Evolutionary conservation across 768 basidiomycete species (phyloP).

Genomic region (Suillus subluteus): DNA sequence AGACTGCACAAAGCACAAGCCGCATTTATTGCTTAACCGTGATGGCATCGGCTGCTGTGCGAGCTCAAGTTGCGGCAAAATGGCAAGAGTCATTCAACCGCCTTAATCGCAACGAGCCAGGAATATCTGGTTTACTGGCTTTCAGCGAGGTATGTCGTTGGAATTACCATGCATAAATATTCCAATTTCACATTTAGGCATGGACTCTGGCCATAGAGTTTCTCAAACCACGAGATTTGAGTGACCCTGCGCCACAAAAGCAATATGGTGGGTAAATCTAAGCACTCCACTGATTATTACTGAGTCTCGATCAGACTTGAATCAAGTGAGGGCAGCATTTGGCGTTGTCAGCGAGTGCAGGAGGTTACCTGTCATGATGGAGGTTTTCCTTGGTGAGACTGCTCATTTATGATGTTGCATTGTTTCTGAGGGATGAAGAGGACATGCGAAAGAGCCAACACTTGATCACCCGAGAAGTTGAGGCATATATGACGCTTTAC

Average conservation of each 20-base stretch:
- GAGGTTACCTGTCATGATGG: conserved; percentile 65
- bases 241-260: conserved; percentile 35
- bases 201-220: conserved; percentile 60
- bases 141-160: conserved; percentile 57
- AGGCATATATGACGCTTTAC: conserved; percentile 59
- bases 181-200: conserved; percentile 44
- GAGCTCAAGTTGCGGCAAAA: conserved; percentile 65
- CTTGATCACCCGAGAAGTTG: conserved; percentile 64
- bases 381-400: conserved; percentile 69
- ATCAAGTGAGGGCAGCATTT: conserved; percentile 57
- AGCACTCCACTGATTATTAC: conserved; percentile 14
- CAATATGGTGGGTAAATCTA: conserved; percentile 29
- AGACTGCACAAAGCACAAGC: too few species aligned
- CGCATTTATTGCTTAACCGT: not conserved
- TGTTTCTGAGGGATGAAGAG: conserved; percentile 43
- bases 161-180: not conserved
- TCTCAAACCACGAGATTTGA: conserved; percentile 58
- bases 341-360: conserved; percentile 59
- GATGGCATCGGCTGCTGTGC: conserved; percentile 67
- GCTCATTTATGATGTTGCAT: not conserved
- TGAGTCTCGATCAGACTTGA: conserved; percentile 44
- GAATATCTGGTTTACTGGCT: conserved; percentile 64
- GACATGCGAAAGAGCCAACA: conserved; percentile 61
- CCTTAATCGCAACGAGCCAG: conserved; percentile 59
- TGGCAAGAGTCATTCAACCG: conserved; percentile 75